A percentile compares a stretch with the other conserved stretches of the same genome.
phyloP scores from a whole-genome alignment of 305 asterid species.

The Fraxinus sp. region DNA sequence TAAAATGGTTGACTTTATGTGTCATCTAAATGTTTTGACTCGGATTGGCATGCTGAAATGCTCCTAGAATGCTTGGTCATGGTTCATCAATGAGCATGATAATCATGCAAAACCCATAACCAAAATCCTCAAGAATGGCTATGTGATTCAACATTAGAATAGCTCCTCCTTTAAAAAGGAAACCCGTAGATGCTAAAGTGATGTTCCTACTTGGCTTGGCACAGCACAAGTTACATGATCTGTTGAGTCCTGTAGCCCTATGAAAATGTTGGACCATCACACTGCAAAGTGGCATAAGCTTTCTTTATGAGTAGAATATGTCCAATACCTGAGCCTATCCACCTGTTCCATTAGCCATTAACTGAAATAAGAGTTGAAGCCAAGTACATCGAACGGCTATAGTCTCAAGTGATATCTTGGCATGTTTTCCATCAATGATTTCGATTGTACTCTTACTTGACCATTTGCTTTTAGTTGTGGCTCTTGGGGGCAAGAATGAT shows the following conservation, averaged over 20 bases:
- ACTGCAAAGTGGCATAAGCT: background rate
- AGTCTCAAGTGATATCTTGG: background rate
- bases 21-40: background rate
- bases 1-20: background rate
- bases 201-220: background rate
- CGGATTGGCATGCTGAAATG: background rate
- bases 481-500: background rate
- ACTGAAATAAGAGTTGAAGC: background rate
- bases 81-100: background rate
- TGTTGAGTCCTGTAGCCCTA: background rate
- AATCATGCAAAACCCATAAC: background rate
- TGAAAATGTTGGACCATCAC: background rate
- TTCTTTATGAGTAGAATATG: background rate
- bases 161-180: background rate
- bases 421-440: background rate
- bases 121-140: background rate
- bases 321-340: background rate
- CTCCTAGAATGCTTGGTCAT: background rate
- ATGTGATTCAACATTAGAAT: background rate
- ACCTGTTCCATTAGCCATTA: background rate
- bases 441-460: background rate
- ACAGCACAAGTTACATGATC: background rate
- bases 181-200: background rate
- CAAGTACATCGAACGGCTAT: background rate
- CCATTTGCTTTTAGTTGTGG: background rate